Evolutionary conservation across 192 early-diverging fungal genomes (phyloP).

Genomic region (Neocallimastix lanati): DNA sequence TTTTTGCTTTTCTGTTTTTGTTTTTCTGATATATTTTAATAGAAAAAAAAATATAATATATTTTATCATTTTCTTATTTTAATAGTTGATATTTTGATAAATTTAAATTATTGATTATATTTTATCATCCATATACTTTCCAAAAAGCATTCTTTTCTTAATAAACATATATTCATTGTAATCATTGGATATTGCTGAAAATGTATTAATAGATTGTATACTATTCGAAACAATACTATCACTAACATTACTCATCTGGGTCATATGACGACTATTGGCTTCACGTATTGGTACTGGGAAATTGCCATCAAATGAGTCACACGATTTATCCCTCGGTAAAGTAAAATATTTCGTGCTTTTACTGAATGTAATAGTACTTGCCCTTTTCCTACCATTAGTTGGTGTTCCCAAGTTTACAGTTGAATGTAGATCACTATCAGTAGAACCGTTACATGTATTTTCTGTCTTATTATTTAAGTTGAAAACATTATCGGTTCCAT

Average conservation of each 20-base stretch:
- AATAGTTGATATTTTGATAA: too few relatives aligned
- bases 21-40: too few relatives aligned
- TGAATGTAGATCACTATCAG: too few relatives aligned
- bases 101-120: background rate
- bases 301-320: background rate
- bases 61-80: too few relatives aligned
- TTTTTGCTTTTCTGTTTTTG: too few relatives aligned
- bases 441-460: background rate
- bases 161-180: background rate
- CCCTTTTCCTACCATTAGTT: too few relatives aligned
- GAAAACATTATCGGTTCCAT: background rate
- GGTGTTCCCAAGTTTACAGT: too few relatives aligned
- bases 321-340: background rate
- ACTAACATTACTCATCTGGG: too few relatives aligned
- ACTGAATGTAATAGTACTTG: too few relatives aligned
- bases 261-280: background rate
- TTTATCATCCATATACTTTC: background rate
- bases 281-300: background rate
- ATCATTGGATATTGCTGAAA: background rate
- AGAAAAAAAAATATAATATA: too few relatives aligned
- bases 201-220: background rate
- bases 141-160: background rate
- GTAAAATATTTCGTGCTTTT: too few relatives aligned
- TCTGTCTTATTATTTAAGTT: background rate
- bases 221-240: background rate